phyloP scores from a whole-genome alignment of 1,284 basidiomycete species.

The Irpex rosettiformis region DNA sequence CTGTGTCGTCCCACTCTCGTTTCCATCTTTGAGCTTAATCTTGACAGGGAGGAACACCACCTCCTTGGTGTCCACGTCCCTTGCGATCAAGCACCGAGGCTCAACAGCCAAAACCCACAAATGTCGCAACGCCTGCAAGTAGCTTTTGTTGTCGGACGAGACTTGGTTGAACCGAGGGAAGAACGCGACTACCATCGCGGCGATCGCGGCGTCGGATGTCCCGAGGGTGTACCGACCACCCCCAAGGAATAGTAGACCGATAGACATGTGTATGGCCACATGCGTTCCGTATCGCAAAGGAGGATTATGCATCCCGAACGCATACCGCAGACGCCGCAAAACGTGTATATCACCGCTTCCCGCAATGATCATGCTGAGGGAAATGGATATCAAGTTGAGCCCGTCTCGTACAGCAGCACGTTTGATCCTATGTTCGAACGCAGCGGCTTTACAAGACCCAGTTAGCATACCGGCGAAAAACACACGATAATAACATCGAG shows the following conservation, averaged over 20 bases:
- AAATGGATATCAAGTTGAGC: slow-evolving; percentile 82
- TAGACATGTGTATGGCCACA: slow-evolving; percentile 87
- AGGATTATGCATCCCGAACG: slow-evolving; percentile 88
- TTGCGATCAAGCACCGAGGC: slow-evolving; percentile 86
- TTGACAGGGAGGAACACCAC: slow-evolving; percentile 91
- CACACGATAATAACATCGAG: no score
- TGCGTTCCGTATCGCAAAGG: slow-evolving; percentile 87
- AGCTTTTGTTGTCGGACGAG: slow-evolving; percentile 86
- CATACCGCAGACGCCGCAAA: slow-evolving; percentile 83
- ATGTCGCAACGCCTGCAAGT: slow-evolving; percentile 91
- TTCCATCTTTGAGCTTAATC: slow-evolving; percentile 68
- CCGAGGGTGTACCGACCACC: slow-evolving; percentile 92
- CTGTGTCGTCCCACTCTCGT: slow-evolving; percentile 58
- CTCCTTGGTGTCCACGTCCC: slow-evolving; percentile 88
- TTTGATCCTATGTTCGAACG: slow-evolving; percentile 84
- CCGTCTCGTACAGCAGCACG: slow-evolving; percentile 86
- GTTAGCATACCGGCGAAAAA: no score
- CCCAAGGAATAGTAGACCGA: slow-evolving; percentile 93
- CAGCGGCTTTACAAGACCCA: slow-evolving; percentile 49
- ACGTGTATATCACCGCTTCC: slow-evolving; percentile 94
- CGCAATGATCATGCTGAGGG: slow-evolving; percentile 91
- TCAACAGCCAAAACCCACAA: slow-evolving; percentile 96
- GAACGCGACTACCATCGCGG: slow-evolving; percentile 86
- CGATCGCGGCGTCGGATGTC: slow-evolving; percentile 88
- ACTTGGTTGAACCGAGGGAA: slow-evolving; percentile 83